Base-by-base conservation (phyloP, 176 grass and related monocot species). In the Aegilops speltoides region DNA sequence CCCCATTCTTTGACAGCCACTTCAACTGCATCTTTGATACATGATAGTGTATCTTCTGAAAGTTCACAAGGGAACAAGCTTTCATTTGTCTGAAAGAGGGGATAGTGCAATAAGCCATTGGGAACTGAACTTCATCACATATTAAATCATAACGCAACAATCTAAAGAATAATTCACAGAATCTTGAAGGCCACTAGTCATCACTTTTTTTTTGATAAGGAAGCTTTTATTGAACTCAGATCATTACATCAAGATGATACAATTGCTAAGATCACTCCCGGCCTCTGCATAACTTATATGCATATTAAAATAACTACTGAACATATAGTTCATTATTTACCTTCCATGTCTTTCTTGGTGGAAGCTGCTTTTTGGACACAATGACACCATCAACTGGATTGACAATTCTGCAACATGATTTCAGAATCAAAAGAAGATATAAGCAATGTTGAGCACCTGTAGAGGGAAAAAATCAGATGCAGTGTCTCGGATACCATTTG, bases 31-130 rank as follows among this genome's bases (percentile, higher is more conserved):
- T 92, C 91, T 79, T 91, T 95, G 25, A 87, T 86, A 24, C 64
- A 87, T 64, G 89, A 95, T 83, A 95, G 79, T 32, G 84, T 91
- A 45, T 94, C 96, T 94, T 94, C 88, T 66, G 91, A 92, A 82
- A 98, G 90, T 77, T 94, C 88, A 80, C 96, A 98, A 76, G 96
- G 96, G 79, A 98, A 98, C 78, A 98, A 92, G 48, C 88, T 98
- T 90, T 98, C 91, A 36, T 92, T 92, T 74, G 93, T 94, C 96
- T 98, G 75, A 82, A 79, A 86, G 41, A 72, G 60, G 79, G 41
- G 38, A 25, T 76, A 78, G 61, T 63, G 66, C 59, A 77, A 9
- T 29, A 62, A 89, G 63, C 68, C 72, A 79, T 77, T 77, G 59
- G 24, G 31, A 69, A 41, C 78, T 68, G 62, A 82, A 48, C 73